Percentiles rank a stretch among this genome's conserved stretches.
These are phyloP conservation scores for Talaromyces atroroseus DNA, from an alignment of 2,329 filamentous ascomycete species.

Conservation along the genomic window DNA sequence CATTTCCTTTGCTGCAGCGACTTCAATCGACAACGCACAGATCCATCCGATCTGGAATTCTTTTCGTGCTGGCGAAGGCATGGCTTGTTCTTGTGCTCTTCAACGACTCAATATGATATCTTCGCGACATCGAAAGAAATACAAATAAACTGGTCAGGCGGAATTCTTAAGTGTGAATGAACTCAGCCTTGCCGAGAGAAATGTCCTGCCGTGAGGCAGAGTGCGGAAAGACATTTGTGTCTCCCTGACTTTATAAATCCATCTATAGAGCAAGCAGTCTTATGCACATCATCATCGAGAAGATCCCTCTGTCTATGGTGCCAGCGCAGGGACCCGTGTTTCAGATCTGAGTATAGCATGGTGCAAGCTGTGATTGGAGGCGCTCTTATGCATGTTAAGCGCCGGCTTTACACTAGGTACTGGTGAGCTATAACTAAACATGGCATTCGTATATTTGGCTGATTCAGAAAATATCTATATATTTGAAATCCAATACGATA, in stretches of 20 bases:
- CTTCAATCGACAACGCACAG: constrained; percentile 18
- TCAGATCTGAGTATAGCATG: neutral
- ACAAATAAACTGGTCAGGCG: neutral
- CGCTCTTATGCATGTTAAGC: neutral
- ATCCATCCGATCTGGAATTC: constrained; percentile 19
- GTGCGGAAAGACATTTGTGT: neutral
- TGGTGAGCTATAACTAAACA: no score
- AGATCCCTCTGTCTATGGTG: neutral
- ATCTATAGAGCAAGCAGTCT: neutral
- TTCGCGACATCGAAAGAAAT: neutral
- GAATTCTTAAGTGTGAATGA: neutral
- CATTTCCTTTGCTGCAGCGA: constrained; percentile 16
- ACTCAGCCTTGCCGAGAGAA: neutral
- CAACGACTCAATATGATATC: no score
- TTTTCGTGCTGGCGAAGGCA: neutral
- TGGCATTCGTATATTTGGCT: no score
- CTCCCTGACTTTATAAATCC: neutral
- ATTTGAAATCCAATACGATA: no score
- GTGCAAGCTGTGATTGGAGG: neutral
- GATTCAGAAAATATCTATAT: no score
- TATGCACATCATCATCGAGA: neutral
- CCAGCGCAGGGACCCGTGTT: neutral
- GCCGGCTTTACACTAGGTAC: no score
- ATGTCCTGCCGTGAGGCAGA: neutral
- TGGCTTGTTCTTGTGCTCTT: neutral